These are phyloP conservation scores for Phoenix roebelenii DNA, from an alignment of 176 grass and related monocot genomes.

Conservation along the genomic window DNA sequence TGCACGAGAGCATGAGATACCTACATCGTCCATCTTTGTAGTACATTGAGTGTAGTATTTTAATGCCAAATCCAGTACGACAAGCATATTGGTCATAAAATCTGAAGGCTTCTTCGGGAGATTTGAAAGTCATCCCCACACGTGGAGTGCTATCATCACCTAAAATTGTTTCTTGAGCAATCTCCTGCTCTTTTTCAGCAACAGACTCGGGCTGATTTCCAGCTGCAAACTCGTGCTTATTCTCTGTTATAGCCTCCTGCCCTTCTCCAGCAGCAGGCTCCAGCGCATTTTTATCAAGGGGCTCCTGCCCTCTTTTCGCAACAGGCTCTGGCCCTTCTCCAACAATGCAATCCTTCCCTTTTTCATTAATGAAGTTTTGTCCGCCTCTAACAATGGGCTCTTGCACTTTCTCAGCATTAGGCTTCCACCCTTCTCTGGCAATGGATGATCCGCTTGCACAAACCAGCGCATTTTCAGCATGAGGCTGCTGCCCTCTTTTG, in stretches of 20 bases:
- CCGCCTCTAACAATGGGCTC: too few relatives aligned
- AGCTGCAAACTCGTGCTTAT: not conserved
- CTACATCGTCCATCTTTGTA: slow-evolving; percentile 4
- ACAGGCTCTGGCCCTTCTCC: not conserved
- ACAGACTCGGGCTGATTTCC: not conserved
- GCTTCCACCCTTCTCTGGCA: too few relatives aligned
- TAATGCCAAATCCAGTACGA: not conserved
- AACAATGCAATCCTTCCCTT: not conserved
- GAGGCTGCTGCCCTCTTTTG: not conserved
- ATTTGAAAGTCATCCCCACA: slow-evolving; percentile 5
- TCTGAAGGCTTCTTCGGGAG: slow-evolving; percentile 12
- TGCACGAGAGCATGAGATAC: slow-evolving; percentile 12
- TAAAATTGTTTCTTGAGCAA: not conserved
- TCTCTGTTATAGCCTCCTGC: too few relatives aligned
- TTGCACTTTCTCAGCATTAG: too few relatives aligned
- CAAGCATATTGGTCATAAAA: slow-evolving; percentile 6
- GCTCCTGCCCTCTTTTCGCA: too few relatives aligned
- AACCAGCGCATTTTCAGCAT: too few relatives aligned
- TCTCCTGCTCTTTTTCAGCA: not conserved
- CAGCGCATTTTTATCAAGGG: too few relatives aligned
- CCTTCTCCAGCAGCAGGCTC: too few relatives aligned
- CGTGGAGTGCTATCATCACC: not conserved
- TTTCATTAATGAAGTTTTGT: too few relatives aligned
- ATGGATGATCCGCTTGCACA: too few relatives aligned
- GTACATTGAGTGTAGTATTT: slow-evolving; percentile 3